Evolutionary conservation across 176 grass and related monocot genomes (phyloP), one percentile per base, ranked within the genome.

Genomic region (Puccinellia tenuiflora): DNA sequence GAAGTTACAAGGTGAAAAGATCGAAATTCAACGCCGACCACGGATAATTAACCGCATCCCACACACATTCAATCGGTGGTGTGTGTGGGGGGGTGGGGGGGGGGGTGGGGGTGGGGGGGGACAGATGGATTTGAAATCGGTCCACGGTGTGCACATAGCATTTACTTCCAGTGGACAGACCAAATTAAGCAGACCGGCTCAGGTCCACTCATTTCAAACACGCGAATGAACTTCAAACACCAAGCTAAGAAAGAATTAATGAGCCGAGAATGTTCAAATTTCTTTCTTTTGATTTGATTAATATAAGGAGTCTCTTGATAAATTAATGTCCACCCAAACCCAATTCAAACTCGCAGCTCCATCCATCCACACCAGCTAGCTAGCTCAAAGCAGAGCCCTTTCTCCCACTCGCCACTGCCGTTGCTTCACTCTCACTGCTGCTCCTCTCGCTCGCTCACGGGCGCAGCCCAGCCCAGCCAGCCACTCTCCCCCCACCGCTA

Each of bases 341-440:
- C 28, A 21, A 79, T 79, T 79, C 42, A 79, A 79, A 79, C 7
- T 16, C 25, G 7, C 62, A 17, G 12, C 53, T 57, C 22, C 60
- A 48, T 57, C 22, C 60, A 48, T 43, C 43, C 43, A 45, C 78
- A 35, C 22, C 16, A 46, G 42, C 61, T 17, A 26, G 59, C 43
- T 11, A 35, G 51, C 76, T 56, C 68, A 67, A 79, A 79, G 28
- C 81, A 68, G 48, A 31, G 76, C 29, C 79, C 11, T 67, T 37
- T 83, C 84, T 53, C n/a, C n/a, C 3, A 22, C 81, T 66, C 34
- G 38, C n/a, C n/a, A n/a, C 80, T 87, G 68, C 84, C 88, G 79
- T 90, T 86, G 88, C 88, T 87, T 90, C 88, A 87, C 88, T 87
- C 88, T 42, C 79, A 90, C 84, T 86, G 57, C 84, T 74, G 24